These are phyloP conservation scores for Mycena chlorophos DNA, from an alignment of 768 basidiomycete species.

Conservation along the genomic window DNA sequence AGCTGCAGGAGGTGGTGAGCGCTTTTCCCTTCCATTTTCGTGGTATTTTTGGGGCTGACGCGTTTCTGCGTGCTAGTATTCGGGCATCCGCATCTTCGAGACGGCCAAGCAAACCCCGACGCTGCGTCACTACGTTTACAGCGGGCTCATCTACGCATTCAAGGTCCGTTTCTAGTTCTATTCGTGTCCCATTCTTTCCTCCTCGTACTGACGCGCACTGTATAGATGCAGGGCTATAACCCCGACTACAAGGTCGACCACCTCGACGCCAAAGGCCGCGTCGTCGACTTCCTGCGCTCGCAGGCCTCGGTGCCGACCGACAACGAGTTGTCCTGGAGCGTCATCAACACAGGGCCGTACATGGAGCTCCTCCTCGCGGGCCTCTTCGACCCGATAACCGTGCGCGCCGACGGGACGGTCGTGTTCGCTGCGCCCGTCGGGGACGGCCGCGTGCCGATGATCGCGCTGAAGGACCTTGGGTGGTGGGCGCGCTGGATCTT, in stretches of 20 bases:
- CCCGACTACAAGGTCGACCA: constrained; percentile 38
- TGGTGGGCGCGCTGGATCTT: constrained; percentile 44
- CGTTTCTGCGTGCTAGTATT: constrained; percentile 22
- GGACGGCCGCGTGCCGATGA: constrained; percentile 40
- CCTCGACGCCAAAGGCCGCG: constrained; percentile 42
- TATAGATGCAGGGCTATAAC: constrained; percentile 16
- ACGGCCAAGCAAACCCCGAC: constrained; percentile 33
- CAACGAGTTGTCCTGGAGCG: constrained; percentile 33
- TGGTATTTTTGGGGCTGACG: too few species aligned
- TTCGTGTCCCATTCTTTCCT: neutral
- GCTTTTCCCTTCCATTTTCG: neutral
- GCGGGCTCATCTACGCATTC: constrained; percentile 41
- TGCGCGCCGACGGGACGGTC: constrained; percentile 39
- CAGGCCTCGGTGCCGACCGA: constrained; percentile 35
- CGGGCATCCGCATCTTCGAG: constrained; percentile 44
- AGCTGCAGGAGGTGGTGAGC: constrained; percentile 36
- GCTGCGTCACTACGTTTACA: constrained; percentile 43
- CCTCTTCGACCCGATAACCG: constrained; percentile 36
- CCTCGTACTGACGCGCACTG: constrained; percentile 15
- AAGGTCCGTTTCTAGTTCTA: constrained; percentile 29
- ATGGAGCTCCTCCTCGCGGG: constrained; percentile 38
- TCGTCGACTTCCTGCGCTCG: constrained; percentile 37
- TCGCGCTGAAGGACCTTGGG: constrained; percentile 40
- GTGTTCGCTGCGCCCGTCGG: constrained; percentile 40
- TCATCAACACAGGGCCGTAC: constrained; percentile 40